These are phyloP conservation scores for Boehmeria nivea DNA, from an alignment of 306 rosid species.

Conservation along the genomic window DNA sequence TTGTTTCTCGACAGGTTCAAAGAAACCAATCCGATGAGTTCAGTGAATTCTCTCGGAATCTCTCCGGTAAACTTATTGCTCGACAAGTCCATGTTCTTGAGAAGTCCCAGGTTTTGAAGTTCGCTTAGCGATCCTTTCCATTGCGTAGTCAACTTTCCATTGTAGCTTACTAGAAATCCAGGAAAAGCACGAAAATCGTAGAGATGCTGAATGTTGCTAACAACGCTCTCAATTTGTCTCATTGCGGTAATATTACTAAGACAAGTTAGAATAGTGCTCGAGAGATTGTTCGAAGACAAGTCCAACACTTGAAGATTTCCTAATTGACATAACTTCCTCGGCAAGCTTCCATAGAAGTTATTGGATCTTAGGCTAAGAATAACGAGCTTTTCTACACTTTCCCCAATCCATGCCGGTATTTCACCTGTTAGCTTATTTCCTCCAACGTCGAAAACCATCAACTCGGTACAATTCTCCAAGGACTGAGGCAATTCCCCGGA, in stretches of 20 bases:
- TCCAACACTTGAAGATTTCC: slow-evolving; percentile 6
- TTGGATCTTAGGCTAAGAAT: background rate
- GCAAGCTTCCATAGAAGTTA: slow-evolving; percentile 5
- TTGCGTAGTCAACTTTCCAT: no score
- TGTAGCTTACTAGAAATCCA: background rate
- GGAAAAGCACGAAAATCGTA: background rate
- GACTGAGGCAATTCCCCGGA: background rate
- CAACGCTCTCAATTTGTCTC: background rate
- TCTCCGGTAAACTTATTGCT: slow-evolving; percentile 11
- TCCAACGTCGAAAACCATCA: background rate
- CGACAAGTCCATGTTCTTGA: slow-evolving; percentile 20
- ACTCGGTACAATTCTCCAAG: background rate
- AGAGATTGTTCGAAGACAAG: slow-evolving; percentile 9
- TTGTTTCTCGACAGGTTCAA: slow-evolving; percentile 23
- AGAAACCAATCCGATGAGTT: background rate
- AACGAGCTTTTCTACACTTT: background rate
- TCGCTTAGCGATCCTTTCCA: slow-evolving; percentile 1
- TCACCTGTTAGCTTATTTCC: background rate
- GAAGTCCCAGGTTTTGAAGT: background rate
- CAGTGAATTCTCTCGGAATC: slow-evolving; percentile 22
- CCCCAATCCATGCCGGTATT: slow-evolving; percentile 2
- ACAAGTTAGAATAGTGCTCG: background rate
- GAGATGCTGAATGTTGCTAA: background rate
- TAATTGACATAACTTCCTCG: background rate
- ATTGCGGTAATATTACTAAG: background rate